Percentiles rank a stretch among this genome's conserved stretches.
These are phyloP conservation scores for Canna indica DNA, from an alignment of 176 grass and related monocot species.

Conservation along the genomic window DNA sequence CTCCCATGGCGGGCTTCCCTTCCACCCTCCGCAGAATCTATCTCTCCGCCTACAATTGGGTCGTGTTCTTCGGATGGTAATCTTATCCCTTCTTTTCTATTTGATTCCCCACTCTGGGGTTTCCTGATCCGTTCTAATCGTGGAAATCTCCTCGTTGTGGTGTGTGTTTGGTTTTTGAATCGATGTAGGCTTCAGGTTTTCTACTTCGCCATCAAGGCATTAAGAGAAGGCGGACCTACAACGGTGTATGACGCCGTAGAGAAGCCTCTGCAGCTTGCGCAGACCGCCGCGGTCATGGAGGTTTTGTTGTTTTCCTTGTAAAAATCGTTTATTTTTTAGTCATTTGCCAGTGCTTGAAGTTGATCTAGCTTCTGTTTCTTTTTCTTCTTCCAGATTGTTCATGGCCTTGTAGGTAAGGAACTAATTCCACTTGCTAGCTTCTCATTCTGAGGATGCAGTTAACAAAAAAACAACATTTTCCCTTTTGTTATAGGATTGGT, in stretches of 20 bases:
- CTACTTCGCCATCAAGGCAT: slow-evolving; percentile 28
- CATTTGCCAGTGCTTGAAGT: slow-evolving; percentile 5
- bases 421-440: background rate
- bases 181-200: slow-evolving; percentile 48
- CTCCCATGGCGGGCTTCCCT: slow-evolving; percentile 27
- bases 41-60: slow-evolving; percentile 52
- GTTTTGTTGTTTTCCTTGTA: slow-evolving; percentile 16
- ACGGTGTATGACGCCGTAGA: slow-evolving; percentile 45
- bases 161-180: background rate
- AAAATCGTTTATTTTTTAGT: background rate
- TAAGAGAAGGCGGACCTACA: slow-evolving; percentile 25
- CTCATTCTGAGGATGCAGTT: background rate
- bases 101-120: background rate
- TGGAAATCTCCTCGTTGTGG: background rate
- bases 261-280: slow-evolving; percentile 52
- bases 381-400: slow-evolving; percentile 34
- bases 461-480: background rate
- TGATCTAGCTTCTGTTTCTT: slow-evolving; percentile 15
- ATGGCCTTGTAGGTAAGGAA: slow-evolving; percentile 38
- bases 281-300: slow-evolving; percentile 56
- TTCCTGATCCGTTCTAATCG: too few relatives aligned
- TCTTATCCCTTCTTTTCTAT: background rate
- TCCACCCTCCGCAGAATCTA: slow-evolving; percentile 38
- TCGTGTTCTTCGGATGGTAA: slow-evolving; percentile 50
- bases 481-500: slow-evolving; percentile 30